These are phyloP conservation scores for Xylariales sp. DNA, from an alignment of 2,329 filamentous ascomycete genomes.

Conservation along the genomic window DNA sequence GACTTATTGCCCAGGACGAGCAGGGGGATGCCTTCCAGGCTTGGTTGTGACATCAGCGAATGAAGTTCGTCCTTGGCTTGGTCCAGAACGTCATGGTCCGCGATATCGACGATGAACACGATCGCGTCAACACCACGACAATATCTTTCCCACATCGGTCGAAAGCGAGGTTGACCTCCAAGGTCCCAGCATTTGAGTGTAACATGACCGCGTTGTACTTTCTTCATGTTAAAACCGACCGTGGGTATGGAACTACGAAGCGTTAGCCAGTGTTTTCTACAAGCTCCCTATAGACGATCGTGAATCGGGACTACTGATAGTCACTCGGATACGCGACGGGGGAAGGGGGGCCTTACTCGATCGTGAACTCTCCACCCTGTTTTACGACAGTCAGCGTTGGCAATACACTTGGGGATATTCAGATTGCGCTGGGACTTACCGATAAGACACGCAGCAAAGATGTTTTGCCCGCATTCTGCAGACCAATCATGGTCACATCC, in stretches of 20 bases:
- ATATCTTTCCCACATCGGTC: constrained; percentile 99
- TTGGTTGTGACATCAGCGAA: constrained; percentile 76
- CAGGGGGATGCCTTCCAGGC: constrained; percentile 83
- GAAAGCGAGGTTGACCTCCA: constrained; percentile 92
- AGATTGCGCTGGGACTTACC: constrained; percentile 54
- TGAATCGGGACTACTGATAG: too few species aligned
- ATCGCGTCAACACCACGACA: constrained; percentile 97
- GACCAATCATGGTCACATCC: constrained; percentile 98
- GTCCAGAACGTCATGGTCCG: constrained; percentile 74
- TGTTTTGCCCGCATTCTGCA: constrained; percentile 98
- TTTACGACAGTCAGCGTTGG: constrained; percentile 29
- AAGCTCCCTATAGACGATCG: constrained; percentile 10
- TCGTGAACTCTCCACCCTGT: constrained; percentile 95
- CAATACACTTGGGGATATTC: constrained; percentile 13
- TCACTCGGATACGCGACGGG: not conserved
- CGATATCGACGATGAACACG: constrained; percentile 96
- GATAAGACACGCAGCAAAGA: constrained; percentile 89
- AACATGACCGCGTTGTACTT: constrained; percentile 95
- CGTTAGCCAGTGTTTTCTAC: constrained; percentile 16
- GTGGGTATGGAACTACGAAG: constrained; percentile 86
- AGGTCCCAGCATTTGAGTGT: constrained; percentile 99
- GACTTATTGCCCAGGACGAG: constrained; percentile 97
- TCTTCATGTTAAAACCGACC: constrained; percentile 98
- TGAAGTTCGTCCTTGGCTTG: constrained; percentile 91
- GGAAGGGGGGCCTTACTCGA: constrained; percentile 78